Evolutionary conservation across 305 asterid species (phyloP).

Genomic region (Rubia tinctorum): DNA sequence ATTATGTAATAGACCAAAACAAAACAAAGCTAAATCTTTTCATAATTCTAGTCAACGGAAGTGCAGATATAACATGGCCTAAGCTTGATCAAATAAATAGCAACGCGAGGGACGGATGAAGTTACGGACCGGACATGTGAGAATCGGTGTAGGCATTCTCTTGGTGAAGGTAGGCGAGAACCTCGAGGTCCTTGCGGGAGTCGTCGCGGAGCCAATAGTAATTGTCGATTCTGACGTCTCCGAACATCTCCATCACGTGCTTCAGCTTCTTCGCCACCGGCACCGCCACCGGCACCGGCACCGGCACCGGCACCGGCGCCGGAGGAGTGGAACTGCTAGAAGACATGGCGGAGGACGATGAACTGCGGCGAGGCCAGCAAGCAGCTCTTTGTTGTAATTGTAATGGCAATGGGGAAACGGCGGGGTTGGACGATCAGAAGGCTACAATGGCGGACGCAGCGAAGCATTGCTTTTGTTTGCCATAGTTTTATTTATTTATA

Average conservation of each 20-base stretch:
- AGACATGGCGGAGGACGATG: slow-evolving; percentile 11
- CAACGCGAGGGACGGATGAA: not conserved
- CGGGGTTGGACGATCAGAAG: not conserved
- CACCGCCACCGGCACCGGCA: too few species aligned
- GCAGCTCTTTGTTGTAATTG: not conserved
- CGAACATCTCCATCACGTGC: slow-evolving; percentile 89
- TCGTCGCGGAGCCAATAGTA: slow-evolving; percentile 98
- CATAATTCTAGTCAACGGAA: too few species aligned
- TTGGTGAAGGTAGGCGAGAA: slow-evolving; percentile 55
- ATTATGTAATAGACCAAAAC: too few species aligned
- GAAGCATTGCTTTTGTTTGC: not conserved
- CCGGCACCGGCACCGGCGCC: slow-evolving; percentile 60
- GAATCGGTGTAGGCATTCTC: slow-evolving; percentile 74
- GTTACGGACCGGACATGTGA: slow-evolving; percentile 69
- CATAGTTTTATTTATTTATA: not conserved
- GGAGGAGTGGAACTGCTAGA: slow-evolving; percentile 27
- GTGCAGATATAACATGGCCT: not conserved
- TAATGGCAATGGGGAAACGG: not conserved
- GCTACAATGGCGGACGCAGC: not conserved
- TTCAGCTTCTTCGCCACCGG: slow-evolving; percentile 76
- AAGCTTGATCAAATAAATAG: not conserved
- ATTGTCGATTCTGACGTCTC: slow-evolving; percentile 76
- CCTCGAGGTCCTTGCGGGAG: slow-evolving; percentile 63
- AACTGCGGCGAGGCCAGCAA: not conserved
- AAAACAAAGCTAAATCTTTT: not conserved